These are phyloP conservation scores for Phallus indusiatus DNA, from an alignment of 768 basidiomycete species.

Conservation along the genomic window DNA sequence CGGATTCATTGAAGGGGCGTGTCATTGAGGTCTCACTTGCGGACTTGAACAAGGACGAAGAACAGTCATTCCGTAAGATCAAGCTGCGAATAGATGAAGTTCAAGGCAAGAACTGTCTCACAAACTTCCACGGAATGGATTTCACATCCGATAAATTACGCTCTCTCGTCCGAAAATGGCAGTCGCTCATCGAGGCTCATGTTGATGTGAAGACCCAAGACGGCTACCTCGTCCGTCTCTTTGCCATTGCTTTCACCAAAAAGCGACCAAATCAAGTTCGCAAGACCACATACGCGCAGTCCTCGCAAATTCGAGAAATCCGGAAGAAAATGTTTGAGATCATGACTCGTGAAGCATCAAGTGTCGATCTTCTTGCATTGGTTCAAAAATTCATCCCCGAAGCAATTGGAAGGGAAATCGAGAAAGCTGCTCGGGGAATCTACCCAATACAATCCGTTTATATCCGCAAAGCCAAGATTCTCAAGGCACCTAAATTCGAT, in stretches of 20 bases:
- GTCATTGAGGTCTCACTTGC: conserved; percentile 93
- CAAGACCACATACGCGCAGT: conserved; percentile 98
- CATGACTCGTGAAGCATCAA: conserved; percentile 91
- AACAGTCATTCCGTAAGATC: conserved; percentile 99
- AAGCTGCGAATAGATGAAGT: conserved; percentile 95
- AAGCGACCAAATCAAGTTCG: conserved; percentile 92
- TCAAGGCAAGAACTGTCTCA: conserved; percentile 98
- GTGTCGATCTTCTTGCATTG: conserved; percentile 94
- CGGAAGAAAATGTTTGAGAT: conserved; percentile 99
- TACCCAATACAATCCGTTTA: conserved; percentile 99
- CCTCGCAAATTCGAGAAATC: conserved; percentile 92
- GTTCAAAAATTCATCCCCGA: conserved; percentile 99
- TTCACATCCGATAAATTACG: conserved; percentile 99
- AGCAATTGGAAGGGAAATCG: conserved; percentile 98
- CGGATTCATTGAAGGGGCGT: conserved; percentile 95
- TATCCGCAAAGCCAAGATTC: conserved; percentile 98
- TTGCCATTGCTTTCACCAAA: conserved; percentile 98
- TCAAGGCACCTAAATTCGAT: conserved; percentile 97
- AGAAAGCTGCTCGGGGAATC: conserved; percentile 93
- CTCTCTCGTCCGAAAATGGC: conserved; percentile 99
- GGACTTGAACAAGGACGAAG: conserved; percentile 99
- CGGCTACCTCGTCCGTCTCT: conserved; percentile 97
- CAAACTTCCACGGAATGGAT: conserved; percentile 99
- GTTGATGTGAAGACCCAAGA: conserved; percentile 99
- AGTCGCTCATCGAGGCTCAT: conserved; percentile 96